These are phyloP conservation scores for Anthracocystis panici-leucophaei DNA, from an alignment of 1,284 basidiomycete species.

Conservation along the genomic window DNA sequence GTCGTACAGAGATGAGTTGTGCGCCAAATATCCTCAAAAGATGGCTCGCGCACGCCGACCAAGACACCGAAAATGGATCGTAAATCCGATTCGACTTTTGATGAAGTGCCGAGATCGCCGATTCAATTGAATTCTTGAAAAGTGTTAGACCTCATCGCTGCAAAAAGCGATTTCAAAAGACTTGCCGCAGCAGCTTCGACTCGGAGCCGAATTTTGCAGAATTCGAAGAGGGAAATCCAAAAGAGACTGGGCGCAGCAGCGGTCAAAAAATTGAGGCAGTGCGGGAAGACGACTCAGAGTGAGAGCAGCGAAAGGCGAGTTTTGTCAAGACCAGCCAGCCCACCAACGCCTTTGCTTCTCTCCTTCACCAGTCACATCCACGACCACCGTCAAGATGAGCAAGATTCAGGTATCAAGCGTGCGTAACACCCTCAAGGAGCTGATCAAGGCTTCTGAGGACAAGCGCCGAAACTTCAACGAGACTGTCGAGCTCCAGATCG, in stretches of 20 bases:
- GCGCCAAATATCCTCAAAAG: neutral
- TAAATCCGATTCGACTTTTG: neutral
- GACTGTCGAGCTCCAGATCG: conserved; percentile 70
- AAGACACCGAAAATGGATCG: conserved; percentile 12
- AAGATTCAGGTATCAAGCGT: conserved; percentile 68
- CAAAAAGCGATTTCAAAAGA: neutral
- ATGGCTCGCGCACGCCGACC: conserved; percentile 6
- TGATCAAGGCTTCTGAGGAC: conserved; percentile 66
- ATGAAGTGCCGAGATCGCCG: conserved; percentile 4
- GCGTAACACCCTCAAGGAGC: conserved; percentile 65
- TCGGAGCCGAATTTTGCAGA: conserved; percentile 28
- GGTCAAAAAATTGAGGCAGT: neutral
- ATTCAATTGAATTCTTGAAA: neutral
- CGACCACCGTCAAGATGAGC: conserved; percentile 41
- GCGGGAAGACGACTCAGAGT: neutral
- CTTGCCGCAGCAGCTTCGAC: conserved; percentile 35
- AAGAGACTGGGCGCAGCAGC: neutral
- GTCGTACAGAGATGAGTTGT: neutral
- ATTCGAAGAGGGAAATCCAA: conserved; percentile 1
- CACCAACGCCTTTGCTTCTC: conserved; percentile 2
- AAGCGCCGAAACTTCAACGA: conserved; percentile 69
- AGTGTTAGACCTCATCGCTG: neutral
- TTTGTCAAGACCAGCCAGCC: conserved; percentile 13
- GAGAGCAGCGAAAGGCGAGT: neutral
- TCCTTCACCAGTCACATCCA: conserved; percentile 29